Evolutionary conservation across 2,329 filamentous ascomycete genomes (phyloP).

Genomic region (Pseudomassariella vexata): DNA sequence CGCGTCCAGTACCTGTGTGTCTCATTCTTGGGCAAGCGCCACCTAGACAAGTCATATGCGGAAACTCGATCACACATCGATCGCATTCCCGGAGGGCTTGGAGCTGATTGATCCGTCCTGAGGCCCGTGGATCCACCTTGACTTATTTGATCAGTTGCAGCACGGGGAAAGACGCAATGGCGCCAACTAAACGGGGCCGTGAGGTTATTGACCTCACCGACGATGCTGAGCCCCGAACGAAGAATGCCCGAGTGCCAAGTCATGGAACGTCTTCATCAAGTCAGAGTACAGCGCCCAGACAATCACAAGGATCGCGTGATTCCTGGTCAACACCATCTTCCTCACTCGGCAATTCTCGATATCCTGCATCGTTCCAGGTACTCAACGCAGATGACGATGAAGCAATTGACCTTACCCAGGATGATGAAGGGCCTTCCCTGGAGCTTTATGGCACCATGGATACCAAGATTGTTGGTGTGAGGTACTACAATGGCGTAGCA

Average conservation of each 20-base stretch:
- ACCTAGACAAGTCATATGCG: too few species aligned
- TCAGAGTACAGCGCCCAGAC: neutral
- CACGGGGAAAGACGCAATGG: too few species aligned
- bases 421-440: constrained; percentile 29
- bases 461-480: constrained; percentile 51
- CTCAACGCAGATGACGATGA: constrained; percentile 31
- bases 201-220: too few species aligned
- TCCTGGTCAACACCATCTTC: neutral
- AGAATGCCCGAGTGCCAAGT: constrained; percentile 4
- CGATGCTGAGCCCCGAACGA: too few species aligned
- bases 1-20: too few species aligned
- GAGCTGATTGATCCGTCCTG: too few species aligned
- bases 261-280: neutral
- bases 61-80: too few species aligned
- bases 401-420: constrained; percentile 37
- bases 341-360: constrained; percentile 5
- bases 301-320: constrained; percentile 2
- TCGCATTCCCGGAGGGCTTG: too few species aligned
- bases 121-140: too few species aligned
- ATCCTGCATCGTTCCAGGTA: constrained; percentile 9
- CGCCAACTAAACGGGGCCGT: too few species aligned
- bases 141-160: too few species aligned
- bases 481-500: constrained; percentile 51
- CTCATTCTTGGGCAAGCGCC: too few species aligned
- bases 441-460: constrained; percentile 44